A percentile compares a stretch with the other conserved stretches of the same genome.
Conservation (phyloP, 352 stramenopile species). For the Phytopythium ostracodes region DNA sequence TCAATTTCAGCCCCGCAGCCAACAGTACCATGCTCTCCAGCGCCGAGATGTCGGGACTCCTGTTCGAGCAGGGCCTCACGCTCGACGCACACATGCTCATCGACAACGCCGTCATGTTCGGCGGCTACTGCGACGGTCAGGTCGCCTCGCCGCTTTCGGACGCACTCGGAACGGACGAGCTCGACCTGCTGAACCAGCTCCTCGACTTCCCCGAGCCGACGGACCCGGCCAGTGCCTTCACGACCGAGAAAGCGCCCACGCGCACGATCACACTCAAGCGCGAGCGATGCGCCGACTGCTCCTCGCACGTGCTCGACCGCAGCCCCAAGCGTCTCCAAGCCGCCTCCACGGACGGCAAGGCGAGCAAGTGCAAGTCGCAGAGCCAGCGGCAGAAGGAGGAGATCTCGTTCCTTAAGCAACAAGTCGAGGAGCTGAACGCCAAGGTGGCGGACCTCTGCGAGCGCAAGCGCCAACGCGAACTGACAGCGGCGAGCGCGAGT, state of each 20-base stretch:
- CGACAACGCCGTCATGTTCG: not conserved
- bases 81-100: not conserved
- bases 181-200: not conserved
- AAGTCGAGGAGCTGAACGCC: slow-evolving; percentile 24
- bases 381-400: slow-evolving; percentile 33
- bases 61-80: not conserved
- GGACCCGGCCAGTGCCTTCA: too few species aligned
- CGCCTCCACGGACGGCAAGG: not conserved
- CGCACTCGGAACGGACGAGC: not conserved
- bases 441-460: slow-evolving; percentile 16
- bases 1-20: not conserved
- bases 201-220: not conserved
- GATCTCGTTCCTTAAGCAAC: slow-evolving; percentile 21
- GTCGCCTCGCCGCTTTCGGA: too few species aligned
- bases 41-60: not conserved
- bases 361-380: slow-evolving; percentile 19
- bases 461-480: slow-evolving; percentile 14
- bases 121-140: not conserved
- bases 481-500: not conserved
- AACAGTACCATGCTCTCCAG: not conserved
- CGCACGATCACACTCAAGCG: not conserved
- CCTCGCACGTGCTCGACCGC: not conserved
- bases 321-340: slow-evolving; percentile 15
- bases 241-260: rapidly evolving
- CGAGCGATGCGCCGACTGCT: not conserved